phyloP scores from a whole-genome alignment of 345 rosid species.

The Alliaria petiolata region DNA sequence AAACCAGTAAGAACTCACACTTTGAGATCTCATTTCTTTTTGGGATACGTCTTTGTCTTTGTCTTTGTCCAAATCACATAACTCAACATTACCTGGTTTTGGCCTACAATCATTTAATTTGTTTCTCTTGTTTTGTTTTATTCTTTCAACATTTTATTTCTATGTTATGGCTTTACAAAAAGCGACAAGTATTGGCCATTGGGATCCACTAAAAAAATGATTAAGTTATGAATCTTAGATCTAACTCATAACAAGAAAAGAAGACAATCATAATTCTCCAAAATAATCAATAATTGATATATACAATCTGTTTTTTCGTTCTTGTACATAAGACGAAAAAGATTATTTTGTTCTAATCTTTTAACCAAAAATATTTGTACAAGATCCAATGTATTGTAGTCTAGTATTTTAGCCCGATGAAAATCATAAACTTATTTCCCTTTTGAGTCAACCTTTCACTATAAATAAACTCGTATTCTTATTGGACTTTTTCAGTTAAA shows the following conservation, averaged over 20 bases:
- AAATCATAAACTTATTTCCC: no score
- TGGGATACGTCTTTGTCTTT: slow-evolving; percentile 21
- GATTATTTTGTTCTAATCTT: not conserved
- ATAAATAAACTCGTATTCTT: not conserved
- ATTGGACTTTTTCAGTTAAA: not conserved
- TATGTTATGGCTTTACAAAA: slow-evolving; percentile 18
- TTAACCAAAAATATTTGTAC: not conserved
- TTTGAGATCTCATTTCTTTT: slow-evolving; percentile 18
- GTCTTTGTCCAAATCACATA: slow-evolving; percentile 17
- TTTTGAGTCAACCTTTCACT: not conserved
- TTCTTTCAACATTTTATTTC: not conserved
- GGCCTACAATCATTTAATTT: slow-evolving; percentile 7
- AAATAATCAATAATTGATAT: not conserved
- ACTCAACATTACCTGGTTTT: slow-evolving; percentile 28
- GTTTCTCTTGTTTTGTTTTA: slow-evolving; percentile 3
- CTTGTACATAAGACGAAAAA: not conserved
- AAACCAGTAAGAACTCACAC: slow-evolving; percentile 25
- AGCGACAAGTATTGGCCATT: not conserved
- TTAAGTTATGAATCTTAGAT: slow-evolving; percentile 13
- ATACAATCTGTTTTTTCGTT: not conserved
- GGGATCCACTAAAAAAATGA: slow-evolving; percentile 16
- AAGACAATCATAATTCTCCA: not conserved
- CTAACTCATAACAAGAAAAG: not conserved
- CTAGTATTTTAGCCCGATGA: no score
- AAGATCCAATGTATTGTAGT: no score